Base-by-base conservation (phyloP, 1,284 basidiomycete species). In the Coniophora puteana region DNA sequence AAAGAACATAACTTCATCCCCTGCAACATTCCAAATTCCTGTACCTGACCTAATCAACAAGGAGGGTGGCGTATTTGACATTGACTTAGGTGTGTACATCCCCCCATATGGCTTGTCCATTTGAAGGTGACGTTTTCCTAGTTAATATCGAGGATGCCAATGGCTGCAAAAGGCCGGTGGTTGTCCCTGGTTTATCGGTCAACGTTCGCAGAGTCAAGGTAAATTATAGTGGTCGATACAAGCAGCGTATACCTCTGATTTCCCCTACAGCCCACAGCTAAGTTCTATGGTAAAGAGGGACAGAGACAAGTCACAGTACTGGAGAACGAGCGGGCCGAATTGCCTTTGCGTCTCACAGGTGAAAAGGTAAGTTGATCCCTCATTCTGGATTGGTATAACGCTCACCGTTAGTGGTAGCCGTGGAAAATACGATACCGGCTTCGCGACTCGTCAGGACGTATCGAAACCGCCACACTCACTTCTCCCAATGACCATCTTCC, bases 101-200 rank as follows among this genome's bases (percentile, higher is more conserved):
- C 28, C 4, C 25, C 16, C 29, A 21, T 39, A 41, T 26, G 20
- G 32, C 37, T 16, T 5, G 12, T 18, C 13, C 18, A 13, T 31
- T 26, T 24, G 31, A 40, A n/a, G 32, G 17, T 46, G 11, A 49
- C 36, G 21, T 12, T 27, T 25, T 33, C 4, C 27, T 32, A 88
- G 85, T 89, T 43, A 89, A 80, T 51, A 80, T 97, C 28, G 88
- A 91, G 57, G 95, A 98, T 63, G 80, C 80, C 2, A 91, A 91
- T 53, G 87, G 88, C 16, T 98, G 95, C 64, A 87, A 87, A 54
- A 77, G 89, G 29, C 62, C 81, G 14, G 66, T 98, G 18, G 78
- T 81, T 16, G 81, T 85, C 1, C 82, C 87, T 14, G 89, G 90
- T 12, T 67, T 96, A 37, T 76, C 82, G n/a, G 86, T 96, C 40